phyloP scores from a whole-genome alignment of 2,329 filamentous ascomycete species.

The Helotiales sp. region DNA sequence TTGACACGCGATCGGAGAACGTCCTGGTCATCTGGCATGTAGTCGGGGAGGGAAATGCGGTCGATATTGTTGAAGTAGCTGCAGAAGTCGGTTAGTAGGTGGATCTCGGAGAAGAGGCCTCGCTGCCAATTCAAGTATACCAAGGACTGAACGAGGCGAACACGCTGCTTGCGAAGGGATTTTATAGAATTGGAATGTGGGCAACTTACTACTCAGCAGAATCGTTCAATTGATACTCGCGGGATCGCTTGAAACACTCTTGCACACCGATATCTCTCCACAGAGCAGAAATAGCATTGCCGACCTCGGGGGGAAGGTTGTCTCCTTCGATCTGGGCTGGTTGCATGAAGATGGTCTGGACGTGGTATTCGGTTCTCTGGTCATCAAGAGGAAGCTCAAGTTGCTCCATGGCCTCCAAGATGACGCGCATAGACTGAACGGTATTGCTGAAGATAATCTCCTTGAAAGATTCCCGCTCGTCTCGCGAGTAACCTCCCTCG shows the following conservation, averaged over 20 bases:
- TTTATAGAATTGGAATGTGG: neutral
- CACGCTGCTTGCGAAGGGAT: neutral
- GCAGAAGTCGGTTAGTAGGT: slow-evolving; percentile 28
- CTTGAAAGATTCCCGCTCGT: slow-evolving; percentile 93
- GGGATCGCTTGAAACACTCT: slow-evolving; percentile 82
- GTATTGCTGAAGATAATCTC: slow-evolving; percentile 96
- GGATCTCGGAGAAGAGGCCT: neutral
- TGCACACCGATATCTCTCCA: slow-evolving; percentile 88
- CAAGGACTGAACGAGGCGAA: too few species aligned
- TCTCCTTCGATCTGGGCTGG: slow-evolving; percentile 75
- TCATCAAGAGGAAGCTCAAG: slow-evolving; percentile 80
- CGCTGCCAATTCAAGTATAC: neutral
- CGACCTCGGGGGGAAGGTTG: slow-evolving; percentile 76
- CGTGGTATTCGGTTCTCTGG: slow-evolving; percentile 47
- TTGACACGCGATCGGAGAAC: slow-evolving; percentile 88
- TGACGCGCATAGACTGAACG: slow-evolving; percentile 88
- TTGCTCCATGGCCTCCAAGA: slow-evolving; percentile 90
- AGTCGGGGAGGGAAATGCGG: slow-evolving; percentile 75
- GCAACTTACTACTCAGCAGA: slow-evolving; percentile 92
- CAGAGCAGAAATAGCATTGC: slow-evolving; percentile 79
- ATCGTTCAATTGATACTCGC: slow-evolving; percentile 92
- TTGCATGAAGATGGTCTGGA: slow-evolving; percentile 48
- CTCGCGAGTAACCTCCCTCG: slow-evolving; percentile 97
- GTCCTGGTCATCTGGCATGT: slow-evolving; percentile 92
- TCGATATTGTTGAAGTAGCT: slow-evolving; percentile 87